Base-by-base conservation (phyloP, 2,329 filamentous ascomycete species). In the Diaporthe batatas region DNA sequence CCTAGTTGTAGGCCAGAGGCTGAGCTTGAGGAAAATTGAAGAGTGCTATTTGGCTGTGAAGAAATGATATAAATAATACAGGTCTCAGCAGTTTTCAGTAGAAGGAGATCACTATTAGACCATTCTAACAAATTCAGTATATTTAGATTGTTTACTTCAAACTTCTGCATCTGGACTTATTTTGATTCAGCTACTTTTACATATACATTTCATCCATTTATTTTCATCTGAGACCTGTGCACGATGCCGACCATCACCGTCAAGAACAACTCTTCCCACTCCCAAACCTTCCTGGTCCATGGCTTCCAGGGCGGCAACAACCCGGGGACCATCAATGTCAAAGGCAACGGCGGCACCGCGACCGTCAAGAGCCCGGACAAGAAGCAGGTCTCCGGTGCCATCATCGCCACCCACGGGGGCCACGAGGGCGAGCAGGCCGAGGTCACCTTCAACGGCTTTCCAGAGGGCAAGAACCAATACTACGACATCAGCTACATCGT, bases 391-490 rank as follows among this genome's bases (percentile, higher is more conserved):
- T 82, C 79, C 0, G 82, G 82, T 7, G 82, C 82, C 36, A 81
- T 83, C 67, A 83, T 84, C 62, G 81, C 82, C 36, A 75, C 83
- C 1, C 82, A 83, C 70, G 80, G 81, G 29, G 81, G 81, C 42
- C 75, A 79, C 23, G 81, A 82, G 67, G 80, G 82, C 53, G 82
- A 84, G 73, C 82, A 83, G 76, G 82, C 80, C 29, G 82, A 83
- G 75, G 81, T 83, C 68, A 84, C 81, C 68, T 83, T 83, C 73
- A 74, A 77, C 58, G 82, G 82, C 25, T 83, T 11, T 8, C 69
- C 69, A 6, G 58, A 71, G 53, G 74, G 75, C 57, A 76, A 79
- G 54, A 81, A 81, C 72, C 80, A 81, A 74, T 80, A 79, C 74
- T 78, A 81, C 72, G 80, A 82, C 68, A 67, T 81, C 25, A 79